Percentiles rank a stretch among this genome's conserved stretches.
Evolutionary conservation across 1,284 basidiomycete genomes (phyloP).

Genomic region (Papiliotrema nemorosa): DNA sequence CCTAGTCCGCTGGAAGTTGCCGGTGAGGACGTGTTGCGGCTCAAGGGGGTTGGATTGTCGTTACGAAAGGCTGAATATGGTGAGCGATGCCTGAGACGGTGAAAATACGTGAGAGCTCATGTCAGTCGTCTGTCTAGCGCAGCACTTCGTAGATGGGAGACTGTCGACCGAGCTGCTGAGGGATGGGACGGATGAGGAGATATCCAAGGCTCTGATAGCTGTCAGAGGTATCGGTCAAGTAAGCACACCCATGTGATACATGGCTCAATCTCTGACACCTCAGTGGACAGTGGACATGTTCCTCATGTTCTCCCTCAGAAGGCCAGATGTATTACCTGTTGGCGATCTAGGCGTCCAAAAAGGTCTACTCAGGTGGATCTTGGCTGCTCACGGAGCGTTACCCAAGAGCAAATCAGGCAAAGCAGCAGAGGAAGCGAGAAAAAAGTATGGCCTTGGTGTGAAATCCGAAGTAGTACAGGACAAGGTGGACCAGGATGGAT

Average conservation of each 20-base stretch:
- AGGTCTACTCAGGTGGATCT: constrained; percentile 69
- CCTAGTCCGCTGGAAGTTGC: constrained; percentile 68
- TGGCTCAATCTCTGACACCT: neutral
- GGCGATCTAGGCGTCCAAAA: constrained; percentile 80
- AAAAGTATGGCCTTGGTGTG: constrained; percentile 10
- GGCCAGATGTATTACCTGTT: constrained; percentile 75
- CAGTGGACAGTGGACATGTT: constrained; percentile 74
- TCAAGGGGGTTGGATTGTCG: constrained; percentile 71
- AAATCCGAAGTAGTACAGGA: constrained; percentile 5
- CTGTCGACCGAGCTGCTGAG: constrained; percentile 68
- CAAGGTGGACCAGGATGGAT: constrained; percentile 7
- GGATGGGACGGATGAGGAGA: constrained; percentile 67
- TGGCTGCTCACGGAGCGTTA: constrained; percentile 58
- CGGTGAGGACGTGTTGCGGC: constrained; percentile 56
- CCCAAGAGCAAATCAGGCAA: constrained; percentile 20
- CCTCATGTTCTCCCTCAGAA: constrained; percentile 75
- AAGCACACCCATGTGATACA: constrained; percentile 25
- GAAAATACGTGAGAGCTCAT: constrained; percentile 1
- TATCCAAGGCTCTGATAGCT: constrained; percentile 68
- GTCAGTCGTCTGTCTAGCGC: constrained; percentile 70
- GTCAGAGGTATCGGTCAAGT: constrained; percentile 77
- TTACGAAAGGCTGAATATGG: constrained; percentile 80
- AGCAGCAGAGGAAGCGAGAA: constrained; percentile 3
- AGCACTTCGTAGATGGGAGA: constrained; percentile 70
- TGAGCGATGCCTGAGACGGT: constrained; percentile 49